A percentile compares a stretch with the other conserved stretches of the same genome.
These are phyloP conservation scores for Pluteus cervinus DNA, from an alignment of 768 basidiomycete genomes.

Conservation along the genomic window DNA sequence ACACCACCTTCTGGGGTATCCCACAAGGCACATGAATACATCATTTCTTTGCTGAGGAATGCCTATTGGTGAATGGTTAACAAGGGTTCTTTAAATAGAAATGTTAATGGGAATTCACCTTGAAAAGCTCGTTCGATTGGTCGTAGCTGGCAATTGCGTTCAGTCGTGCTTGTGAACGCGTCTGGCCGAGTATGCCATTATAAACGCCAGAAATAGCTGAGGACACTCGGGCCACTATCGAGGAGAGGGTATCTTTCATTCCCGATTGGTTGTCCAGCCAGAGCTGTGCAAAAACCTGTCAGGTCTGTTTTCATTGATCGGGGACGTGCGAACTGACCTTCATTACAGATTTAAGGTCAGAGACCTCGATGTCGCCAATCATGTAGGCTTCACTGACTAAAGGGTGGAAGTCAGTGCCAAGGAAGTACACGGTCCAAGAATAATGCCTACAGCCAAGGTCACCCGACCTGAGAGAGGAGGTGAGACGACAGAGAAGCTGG, in stretches of 20 bases:
- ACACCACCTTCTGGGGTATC: conserved; percentile 75
- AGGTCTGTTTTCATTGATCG: too few relatives aligned
- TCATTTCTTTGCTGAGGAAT: conserved; percentile 86
- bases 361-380: conserved; percentile 63
- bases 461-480: conserved; percentile 35
- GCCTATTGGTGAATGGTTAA: conserved; percentile 34
- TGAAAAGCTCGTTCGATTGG: conserved; percentile 86
- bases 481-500: conserved; percentile 7
- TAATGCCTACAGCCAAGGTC: conserved; percentile 60
- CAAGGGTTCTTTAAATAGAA: conserved; percentile 5
- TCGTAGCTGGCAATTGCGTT: conserved; percentile 87
- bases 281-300: conserved; percentile 37
- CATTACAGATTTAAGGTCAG: conserved; percentile 54
- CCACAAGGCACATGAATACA: conserved; percentile 91
- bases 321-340: conserved; percentile 36
- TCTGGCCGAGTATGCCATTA: conserved; percentile 72
- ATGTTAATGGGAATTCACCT: conserved; percentile 30
- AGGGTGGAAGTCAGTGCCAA: conserved; percentile 6
- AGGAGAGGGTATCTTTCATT: conserved; percentile 52
- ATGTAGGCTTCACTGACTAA: conserved; percentile 72
- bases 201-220: conserved; percentile 56
- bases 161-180: conserved; percentile 64
- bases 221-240: conserved; percentile 47
- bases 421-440: too few relatives aligned
- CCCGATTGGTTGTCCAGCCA: conserved; percentile 65